Base-by-base conservation (phyloP, 345 rosid species). In the Pelargonium nanum region DNA sequence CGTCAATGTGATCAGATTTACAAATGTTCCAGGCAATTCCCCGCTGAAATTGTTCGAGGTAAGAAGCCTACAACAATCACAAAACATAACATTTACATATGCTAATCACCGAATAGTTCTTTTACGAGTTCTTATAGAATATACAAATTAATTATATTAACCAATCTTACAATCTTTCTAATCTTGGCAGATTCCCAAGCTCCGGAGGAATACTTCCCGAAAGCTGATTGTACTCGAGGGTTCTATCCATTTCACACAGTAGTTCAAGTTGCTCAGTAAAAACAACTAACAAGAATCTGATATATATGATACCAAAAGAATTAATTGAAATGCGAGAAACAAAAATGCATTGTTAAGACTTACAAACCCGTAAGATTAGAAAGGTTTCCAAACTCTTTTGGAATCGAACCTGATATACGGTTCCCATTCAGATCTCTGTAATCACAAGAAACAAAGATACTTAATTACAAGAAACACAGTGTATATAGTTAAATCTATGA, bases 1-100 rank as follows among this genome's bases (percentile, higher is more conserved):
- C 26, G 9, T 21, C 17, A 55, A 17, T 19, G 53, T 16, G 57
- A 22, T 57, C 56, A 67, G 34, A 7, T 54, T 53, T 30, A 26
- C 70, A 17, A 67, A 60, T 44, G 60, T 61, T 3, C 50, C 5
- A 17, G 71, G 71, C 56, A 68, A 24, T 19, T 32, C 13, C 1
- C 67, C 68, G 7, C 40, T 63, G 53, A 69, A 63, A 24, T 57
- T 32, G 54, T 69, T 69, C n/a, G 72, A 69, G 55, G 44, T 52
- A 4, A 69, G 26, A 7, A 16, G 19, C 45, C 72, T 69, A 63
- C 9, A 63, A 17, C 12, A 69, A 19, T 28, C 30, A 24, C 24
- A 24, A 24, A 24, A 34, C 13, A 57, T 21, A 55, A 22, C 23
- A 55, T 22, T 7, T 21, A 21, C 13, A 22, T 19, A 21, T 21